Evolutionary conservation across 805 yeast species (phyloP).

Genomic region (Wickerhamomyces ciferrii): DNA sequence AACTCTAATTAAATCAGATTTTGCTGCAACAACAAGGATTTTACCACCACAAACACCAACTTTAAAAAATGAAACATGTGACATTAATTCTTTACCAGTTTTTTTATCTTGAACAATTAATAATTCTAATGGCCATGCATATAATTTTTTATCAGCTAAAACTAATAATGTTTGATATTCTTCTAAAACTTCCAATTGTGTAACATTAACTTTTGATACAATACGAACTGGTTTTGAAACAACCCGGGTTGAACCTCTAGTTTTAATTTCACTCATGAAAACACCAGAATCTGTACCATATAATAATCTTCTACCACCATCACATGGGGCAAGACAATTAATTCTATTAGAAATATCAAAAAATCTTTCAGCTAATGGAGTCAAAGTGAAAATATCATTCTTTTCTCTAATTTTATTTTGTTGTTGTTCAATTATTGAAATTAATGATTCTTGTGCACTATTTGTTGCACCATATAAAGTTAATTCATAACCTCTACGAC

Average conservation of each 20-base stretch:
- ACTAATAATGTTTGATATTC: conserved; percentile 82
- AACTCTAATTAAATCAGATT: conserved; percentile 74
- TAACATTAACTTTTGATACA: conserved; percentile 68
- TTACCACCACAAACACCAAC: conserved; percentile 91
- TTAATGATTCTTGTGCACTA: conserved; percentile 69
- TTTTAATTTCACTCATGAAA: conserved; percentile 67
- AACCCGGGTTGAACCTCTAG: conserved; percentile 39
- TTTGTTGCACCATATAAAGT: conserved; percentile 36
- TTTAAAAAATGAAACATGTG: conserved; percentile 87
- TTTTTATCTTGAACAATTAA: conserved; percentile 45
- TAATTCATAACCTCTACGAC: conserved; percentile 41
- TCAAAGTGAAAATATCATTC: conserved; percentile 75
- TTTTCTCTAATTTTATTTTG: conserved; percentile 66
- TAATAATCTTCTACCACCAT: conserved; percentile 85
- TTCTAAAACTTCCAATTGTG: conserved; percentile 87
- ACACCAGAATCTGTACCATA: conserved; percentile 93
- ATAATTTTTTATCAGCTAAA: conserved; percentile 74
- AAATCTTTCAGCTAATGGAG: conserved; percentile 67
- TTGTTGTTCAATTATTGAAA: conserved; percentile 76
- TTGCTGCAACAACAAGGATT: conserved; percentile 85
- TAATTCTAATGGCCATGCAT: conserved; percentile 74
- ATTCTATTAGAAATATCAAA: conserved; percentile 74
- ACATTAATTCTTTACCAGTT: conserved; percentile 71
- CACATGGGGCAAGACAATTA: conserved; percentile 89
- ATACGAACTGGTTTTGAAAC: conserved; percentile 73